These are phyloP conservation scores for Metschnikowia baotianmanensis DNA, from an alignment of 805 yeast species.

Conservation along the genomic window DNA sequence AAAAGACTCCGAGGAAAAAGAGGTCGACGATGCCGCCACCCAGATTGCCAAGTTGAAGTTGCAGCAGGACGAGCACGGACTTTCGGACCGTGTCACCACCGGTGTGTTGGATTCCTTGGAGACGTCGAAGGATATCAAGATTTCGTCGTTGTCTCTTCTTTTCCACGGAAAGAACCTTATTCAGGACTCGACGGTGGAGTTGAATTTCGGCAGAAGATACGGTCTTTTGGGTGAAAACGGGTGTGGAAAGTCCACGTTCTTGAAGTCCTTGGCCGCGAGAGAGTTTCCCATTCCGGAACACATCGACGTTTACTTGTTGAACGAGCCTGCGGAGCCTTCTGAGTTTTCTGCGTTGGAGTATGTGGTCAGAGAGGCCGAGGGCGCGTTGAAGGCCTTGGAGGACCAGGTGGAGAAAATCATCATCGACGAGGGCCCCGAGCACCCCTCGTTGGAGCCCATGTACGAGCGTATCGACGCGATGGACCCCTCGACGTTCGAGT, in stretches of 20 bases:
- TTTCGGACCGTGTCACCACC: slow-evolving; percentile 95
- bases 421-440: slow-evolving; percentile 92
- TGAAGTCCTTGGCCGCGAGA: slow-evolving; percentile 91
- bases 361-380: slow-evolving; percentile 95
- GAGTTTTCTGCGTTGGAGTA: slow-evolving; percentile 91
- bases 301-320: slow-evolving; percentile 87
- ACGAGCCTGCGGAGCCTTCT: slow-evolving; percentile 96
- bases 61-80: slow-evolving; percentile 91
- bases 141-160: slow-evolving; percentile 83
- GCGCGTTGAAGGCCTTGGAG: slow-evolving; percentile 86
- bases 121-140: slow-evolving; percentile 91
- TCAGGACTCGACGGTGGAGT: slow-evolving; percentile 88
- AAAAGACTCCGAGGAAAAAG: slow-evolving; percentile 50
- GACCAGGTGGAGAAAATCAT: slow-evolving; percentile 85
- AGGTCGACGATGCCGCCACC: slow-evolving; percentile 61
- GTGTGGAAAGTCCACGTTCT: slow-evolving; percentile 95
- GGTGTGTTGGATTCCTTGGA: slow-evolving; percentile 90
- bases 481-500: slow-evolving; percentile 95
- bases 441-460: slow-evolving; percentile 76
- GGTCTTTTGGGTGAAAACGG: slow-evolving; percentile 98
- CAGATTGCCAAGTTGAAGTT: slow-evolving; percentile 83
- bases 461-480: slow-evolving; percentile 94
- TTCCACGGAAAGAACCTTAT: slow-evolving; percentile 97
- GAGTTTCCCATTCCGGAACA: slow-evolving; percentile 93
- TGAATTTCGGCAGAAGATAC: slow-evolving; percentile 96